phyloP scores from a whole-genome alignment of 805 yeast species.

The Diddensiella santjacobensis region DNA sequence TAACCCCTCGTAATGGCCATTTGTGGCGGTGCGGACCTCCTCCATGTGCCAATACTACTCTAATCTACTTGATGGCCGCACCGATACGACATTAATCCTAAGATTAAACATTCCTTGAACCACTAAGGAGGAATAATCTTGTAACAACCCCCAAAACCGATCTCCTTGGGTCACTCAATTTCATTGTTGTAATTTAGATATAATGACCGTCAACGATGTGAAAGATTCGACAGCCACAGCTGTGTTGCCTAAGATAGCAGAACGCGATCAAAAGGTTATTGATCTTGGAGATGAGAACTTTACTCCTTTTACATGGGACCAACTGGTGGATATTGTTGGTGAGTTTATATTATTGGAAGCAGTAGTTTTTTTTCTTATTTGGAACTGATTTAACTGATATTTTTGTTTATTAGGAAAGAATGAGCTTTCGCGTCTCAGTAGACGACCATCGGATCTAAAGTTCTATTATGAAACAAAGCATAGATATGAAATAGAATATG shows the following conservation, averaged over 20 bases:
- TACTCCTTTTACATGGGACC: constrained; percentile 25
- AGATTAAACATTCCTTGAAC: too few relatives aligned
- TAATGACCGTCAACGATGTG: constrained; percentile 2
- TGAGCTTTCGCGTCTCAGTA: constrained; percentile 12
- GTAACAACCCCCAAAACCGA: too few relatives aligned
- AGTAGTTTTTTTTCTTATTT: too few relatives aligned
- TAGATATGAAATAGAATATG: constrained; percentile 15
- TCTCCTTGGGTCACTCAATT: too few relatives aligned
- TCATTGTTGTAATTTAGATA: too few relatives aligned
- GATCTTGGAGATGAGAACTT: constrained; percentile 26
- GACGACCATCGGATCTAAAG: constrained; percentile 20
- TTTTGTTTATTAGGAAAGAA: constrained; percentile 11
- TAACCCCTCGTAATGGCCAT: too few relatives aligned
- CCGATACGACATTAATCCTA: too few relatives aligned
- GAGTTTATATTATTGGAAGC: constrained; percentile 3
- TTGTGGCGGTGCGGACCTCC: too few relatives aligned
- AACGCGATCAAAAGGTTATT: constrained; percentile 18
- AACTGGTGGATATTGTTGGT: constrained; percentile 26
- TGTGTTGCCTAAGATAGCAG: constrained; percentile 2
- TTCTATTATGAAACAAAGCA: constrained; percentile 17
- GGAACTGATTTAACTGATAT: too few relatives aligned
- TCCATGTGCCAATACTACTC: too few relatives aligned
- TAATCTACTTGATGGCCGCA: too few relatives aligned
- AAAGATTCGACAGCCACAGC: background rate
- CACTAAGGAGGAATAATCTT: too few relatives aligned